Evolutionary conservation across 2,329 filamentous ascomycete species (phyloP).

Genomic region (Aspergillus fischeri): DNA sequence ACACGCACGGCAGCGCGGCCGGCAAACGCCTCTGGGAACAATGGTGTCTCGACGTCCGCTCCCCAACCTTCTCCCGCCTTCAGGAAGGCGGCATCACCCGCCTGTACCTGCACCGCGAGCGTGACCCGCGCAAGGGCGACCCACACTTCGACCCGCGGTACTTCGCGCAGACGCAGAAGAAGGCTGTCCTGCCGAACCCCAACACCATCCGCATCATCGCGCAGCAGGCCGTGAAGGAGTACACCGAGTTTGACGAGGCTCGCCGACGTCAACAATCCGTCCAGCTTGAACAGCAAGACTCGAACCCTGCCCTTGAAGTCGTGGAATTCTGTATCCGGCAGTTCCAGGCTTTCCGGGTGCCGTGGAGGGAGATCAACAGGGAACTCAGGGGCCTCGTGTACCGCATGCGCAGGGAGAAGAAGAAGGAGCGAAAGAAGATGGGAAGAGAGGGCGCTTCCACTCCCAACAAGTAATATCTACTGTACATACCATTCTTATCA

Average conservation of each 20-base stretch:
- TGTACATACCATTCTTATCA: background rate
- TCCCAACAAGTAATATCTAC: background rate
- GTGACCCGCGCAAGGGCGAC: slow-evolving; percentile 17
- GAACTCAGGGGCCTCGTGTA: slow-evolving; percentile 31
- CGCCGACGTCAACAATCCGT: slow-evolving; percentile 1
- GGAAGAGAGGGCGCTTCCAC: background rate
- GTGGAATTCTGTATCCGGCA: slow-evolving; percentile 33
- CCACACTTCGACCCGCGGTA: slow-evolving; percentile 24
- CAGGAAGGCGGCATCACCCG: slow-evolving; percentile 26
- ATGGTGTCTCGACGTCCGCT: slow-evolving; percentile 41
- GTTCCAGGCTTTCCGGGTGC: slow-evolving; percentile 27
- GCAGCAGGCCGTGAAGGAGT: slow-evolving; percentile 30
- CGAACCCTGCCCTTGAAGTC: slow-evolving; percentile 15
- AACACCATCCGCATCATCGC: slow-evolving; percentile 36
- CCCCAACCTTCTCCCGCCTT: slow-evolving; percentile 16
- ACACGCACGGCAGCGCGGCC: slow-evolving; percentile 43
- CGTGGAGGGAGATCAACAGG: slow-evolving; percentile 28
- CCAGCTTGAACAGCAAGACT: background rate
- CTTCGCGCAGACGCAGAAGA: slow-evolving; percentile 21
- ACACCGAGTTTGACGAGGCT: slow-evolving; percentile 3
- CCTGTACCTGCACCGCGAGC: slow-evolving; percentile 21
- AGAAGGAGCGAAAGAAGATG: slow-evolving; percentile 1
- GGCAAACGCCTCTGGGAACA: slow-evolving; percentile 47
- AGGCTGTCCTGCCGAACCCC: slow-evolving; percentile 30
- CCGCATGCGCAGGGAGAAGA: slow-evolving; percentile 12